Base-by-base conservation (phyloP, 73 alveolate species). In the Paraurostyla sp. region DNA sequence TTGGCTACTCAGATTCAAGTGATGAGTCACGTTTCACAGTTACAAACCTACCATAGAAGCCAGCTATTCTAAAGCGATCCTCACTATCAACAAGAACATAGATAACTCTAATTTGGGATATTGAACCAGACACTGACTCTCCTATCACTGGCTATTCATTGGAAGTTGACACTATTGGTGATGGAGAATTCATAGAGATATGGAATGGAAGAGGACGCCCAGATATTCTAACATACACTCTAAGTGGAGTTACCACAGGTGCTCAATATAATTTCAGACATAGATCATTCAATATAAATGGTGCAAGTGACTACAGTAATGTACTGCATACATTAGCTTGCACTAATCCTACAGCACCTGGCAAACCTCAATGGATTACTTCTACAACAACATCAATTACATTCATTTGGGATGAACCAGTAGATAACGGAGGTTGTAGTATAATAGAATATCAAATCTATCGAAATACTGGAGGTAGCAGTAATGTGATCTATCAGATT, bases 371-470 rank as follows among this genome's bases (percentile, higher is more conserved):
- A 59, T 81, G 81, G 81, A 69, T 92, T 60, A 49, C 91, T 42
- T 41, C 91, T 25, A 89, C 90, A 30, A 89, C 89, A 27, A 63
- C 91, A 16, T 41, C 76, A 33, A 93, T 93, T 40, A 62, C 91
- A 18, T 48, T 93, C 9, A 71, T 52, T 0, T 94, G 98, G 98
- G 76, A 57, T 54, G 91, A 76, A 0, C 96, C 98, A 4, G 32
- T 51, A 38, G 92, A 88, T 40, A 57, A 85, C 57, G 98, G 98
- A 0, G 98, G 98, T 16, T 81, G 94, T 13, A 69, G 92, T n/a
- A 80, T 91, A 0, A 54, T 62, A 22, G 95, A 93, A 27, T 93
- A 91, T 60, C 40, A 87, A 62, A 71, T 91, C 43, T 93, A 80
- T 68, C 80, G 94, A 81, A 83, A 93, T 83, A 87, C 30, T 59